Evolutionary conservation across 257 asterid species (phyloP).

Genomic region (Echium plantagineum): DNA sequence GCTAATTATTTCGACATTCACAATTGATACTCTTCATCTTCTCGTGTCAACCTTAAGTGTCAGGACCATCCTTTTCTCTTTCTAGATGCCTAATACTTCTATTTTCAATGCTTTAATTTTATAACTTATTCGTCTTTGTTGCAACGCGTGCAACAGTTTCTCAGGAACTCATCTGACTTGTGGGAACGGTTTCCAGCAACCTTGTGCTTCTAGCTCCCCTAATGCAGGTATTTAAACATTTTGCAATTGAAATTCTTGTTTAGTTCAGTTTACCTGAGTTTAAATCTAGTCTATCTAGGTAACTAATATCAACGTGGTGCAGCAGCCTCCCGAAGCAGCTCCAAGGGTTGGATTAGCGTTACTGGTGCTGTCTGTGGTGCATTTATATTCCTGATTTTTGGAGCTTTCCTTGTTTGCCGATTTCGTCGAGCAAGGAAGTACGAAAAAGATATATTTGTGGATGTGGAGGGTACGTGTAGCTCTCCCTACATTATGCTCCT

Average conservation of each 20-base stretch:
- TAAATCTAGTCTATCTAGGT: neutral
- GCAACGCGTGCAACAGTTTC: slow-evolving; percentile 37
- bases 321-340: slow-evolving; percentile 48
- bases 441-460: slow-evolving; percentile 39
- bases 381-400: slow-evolving; percentile 53
- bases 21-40: no score
- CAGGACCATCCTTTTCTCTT: neutral
- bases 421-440: slow-evolving; percentile 25
- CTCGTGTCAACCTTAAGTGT: neutral
- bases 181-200: slow-evolving; percentile 46
- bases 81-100: neutral
- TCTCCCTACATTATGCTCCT: neutral
- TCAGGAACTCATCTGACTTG: slow-evolving; percentile 60
- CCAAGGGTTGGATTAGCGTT: slow-evolving; percentile 41
- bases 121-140: slow-evolving; percentile 2
- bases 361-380: slow-evolving; percentile 47
- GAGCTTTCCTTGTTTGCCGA: slow-evolving; percentile 36
- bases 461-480: slow-evolving; percentile 47
- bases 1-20: slow-evolving; percentile 3
- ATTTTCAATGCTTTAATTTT: neutral
- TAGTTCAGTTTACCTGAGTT: slow-evolving; percentile 3
- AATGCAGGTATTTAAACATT: slow-evolving; percentile 33
- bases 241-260: slow-evolving; percentile 1
- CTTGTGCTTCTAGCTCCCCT: slow-evolving; percentile 62
- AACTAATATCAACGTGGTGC: slow-evolving; percentile 5